Evolutionary conservation across 495 filamentous ascomycete species (phyloP).

Genomic region (Trichodelitschia bisporula): DNA sequence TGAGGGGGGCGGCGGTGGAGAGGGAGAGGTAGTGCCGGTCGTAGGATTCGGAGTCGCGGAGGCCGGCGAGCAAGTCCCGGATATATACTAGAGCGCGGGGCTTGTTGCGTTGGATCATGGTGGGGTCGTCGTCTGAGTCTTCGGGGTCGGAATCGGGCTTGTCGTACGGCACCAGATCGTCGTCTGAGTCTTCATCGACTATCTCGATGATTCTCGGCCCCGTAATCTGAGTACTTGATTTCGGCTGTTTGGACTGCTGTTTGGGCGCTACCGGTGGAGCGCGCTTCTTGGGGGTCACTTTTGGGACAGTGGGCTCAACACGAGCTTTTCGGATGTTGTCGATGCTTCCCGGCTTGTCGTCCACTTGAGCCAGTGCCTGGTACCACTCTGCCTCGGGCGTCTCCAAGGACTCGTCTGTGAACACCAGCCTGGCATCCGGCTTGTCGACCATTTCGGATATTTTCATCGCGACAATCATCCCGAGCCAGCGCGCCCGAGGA

Average conservation of each 20-base stretch:
- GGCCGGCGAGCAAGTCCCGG: conserved; percentile 53
- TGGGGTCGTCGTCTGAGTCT: conserved; percentile 83
- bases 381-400: conserved; percentile 57
- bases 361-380: conserved; percentile 31
- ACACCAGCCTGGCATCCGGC: conserved; percentile 46
- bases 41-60: conserved; percentile 60
- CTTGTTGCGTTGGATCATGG: conserved; percentile 56
- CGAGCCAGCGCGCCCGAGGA: conserved; percentile 50
- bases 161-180: conserved; percentile 55
- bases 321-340: conserved; percentile 11
- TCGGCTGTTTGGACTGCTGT: conserved; percentile 5
- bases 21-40: conserved; percentile 66
- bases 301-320: not conserved
- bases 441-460: conserved; percentile 64
- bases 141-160: conserved; percentile 85
- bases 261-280: not conserved
- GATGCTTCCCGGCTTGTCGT: conserved; percentile 38
- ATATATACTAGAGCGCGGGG: conserved; percentile 68
- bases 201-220: conserved; percentile 16
- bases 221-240: conserved; percentile 42
- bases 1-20: conserved; percentile 46
- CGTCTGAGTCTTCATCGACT: conserved; percentile 26
- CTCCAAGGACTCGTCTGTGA: conserved; percentile 59
- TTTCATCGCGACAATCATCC: conserved; percentile 68
- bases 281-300: conserved; percentile 3